Evolutionary conservation across 1,284 basidiomycete species (phyloP).

Genomic region (Anthracocystis panici-leucophaei): DNA sequence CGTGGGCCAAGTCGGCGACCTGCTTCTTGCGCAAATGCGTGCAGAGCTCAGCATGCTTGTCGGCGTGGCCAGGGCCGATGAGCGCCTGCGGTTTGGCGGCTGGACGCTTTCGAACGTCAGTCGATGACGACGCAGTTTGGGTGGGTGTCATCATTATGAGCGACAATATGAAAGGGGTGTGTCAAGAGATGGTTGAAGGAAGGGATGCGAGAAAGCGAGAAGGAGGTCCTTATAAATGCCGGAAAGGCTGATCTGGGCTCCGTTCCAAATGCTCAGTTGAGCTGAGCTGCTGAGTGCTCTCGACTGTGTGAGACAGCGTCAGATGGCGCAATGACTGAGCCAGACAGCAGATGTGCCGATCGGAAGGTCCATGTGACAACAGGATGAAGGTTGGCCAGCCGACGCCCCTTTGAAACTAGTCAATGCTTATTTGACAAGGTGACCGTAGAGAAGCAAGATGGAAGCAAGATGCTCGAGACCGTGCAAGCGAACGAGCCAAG

Average conservation of each 20-base stretch:
- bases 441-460: background rate
- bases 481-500: background rate
- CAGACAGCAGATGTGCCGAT: background rate
- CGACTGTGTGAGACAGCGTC: no score
- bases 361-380: conserved; percentile 1
- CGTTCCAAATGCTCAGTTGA: background rate
- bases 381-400: background rate
- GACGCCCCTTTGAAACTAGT: background rate
- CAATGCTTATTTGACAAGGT: background rate
- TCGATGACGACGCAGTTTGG: background rate
- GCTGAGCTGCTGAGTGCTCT: background rate
- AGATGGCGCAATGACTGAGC: conserved; percentile 3
- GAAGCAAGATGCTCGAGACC: background rate
- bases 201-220: background rate
- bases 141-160: conserved; percentile 15
- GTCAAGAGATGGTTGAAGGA: background rate
- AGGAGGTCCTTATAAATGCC: background rate
- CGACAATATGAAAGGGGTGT: no score
- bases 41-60: conserved; percentile 34
- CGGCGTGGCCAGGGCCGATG: conserved; percentile 17
- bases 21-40: conserved; percentile 33
- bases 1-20: conserved; percentile 19
- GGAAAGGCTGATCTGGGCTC: background rate
- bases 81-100: conserved; percentile 15
- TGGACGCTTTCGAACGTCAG: conserved; percentile 27